Percentiles rank a stretch among this genome's conserved stretches.
phyloP scores from a whole-genome alignment of 108 stramenopile species.

The Poteriospumella lacustris region DNA sequence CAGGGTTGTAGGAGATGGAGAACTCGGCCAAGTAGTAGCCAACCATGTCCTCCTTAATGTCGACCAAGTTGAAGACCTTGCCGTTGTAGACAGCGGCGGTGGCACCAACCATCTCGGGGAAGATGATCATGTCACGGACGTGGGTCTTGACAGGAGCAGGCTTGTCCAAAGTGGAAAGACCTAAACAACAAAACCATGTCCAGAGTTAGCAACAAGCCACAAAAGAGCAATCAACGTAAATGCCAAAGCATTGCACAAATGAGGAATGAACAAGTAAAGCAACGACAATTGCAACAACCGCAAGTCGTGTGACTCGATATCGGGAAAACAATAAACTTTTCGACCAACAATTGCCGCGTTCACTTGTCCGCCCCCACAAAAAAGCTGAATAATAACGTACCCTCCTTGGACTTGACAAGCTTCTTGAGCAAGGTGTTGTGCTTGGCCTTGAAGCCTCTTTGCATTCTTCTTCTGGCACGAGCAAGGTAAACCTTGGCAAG shows the following conservation, averaged over 20 bases:
- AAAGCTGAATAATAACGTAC: background rate
- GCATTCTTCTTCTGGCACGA: conserved; percentile 95
- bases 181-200: background rate
- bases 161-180: conserved; percentile 75
- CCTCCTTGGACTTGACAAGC: conserved; percentile 96
- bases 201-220: too few species aligned
- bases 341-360: too few species aligned
- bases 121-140: conserved; percentile 98
- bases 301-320: too few species aligned
- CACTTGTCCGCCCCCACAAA: too few species aligned
- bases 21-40: conserved; percentile 99
- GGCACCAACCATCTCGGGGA: conserved; percentile 99
- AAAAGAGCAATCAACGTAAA: too few species aligned
- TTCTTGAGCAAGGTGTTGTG: conserved; percentile 98
- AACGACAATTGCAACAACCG: too few species aligned
- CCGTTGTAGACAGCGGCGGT: conserved; percentile 99
- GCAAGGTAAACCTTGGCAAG: conserved; percentile 89
- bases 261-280: background rate
- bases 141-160: conserved; percentile 98
- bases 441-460: conserved; percentile 95
- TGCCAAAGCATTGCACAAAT: too few species aligned
- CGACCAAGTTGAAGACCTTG: conserved; percentile 93
- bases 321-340: too few species aligned
- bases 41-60: conserved; percentile 99
- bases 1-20: conserved; percentile 89